Conservation (phyloP, 2,329 filamentous ascomycete species). For the Aureobasidium sp. region DNA sequence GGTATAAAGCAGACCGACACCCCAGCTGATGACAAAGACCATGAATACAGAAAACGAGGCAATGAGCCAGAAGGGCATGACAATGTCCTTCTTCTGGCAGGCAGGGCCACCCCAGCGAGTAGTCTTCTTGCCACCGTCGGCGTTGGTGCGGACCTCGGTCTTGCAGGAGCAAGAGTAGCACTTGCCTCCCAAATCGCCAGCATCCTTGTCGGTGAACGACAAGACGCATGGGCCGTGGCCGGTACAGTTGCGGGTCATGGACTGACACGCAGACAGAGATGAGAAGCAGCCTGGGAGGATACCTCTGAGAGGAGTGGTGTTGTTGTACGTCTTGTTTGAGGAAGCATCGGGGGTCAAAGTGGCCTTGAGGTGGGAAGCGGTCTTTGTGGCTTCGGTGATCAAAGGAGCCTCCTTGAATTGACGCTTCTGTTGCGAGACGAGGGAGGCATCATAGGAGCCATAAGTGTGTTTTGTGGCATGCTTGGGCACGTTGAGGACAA, state of each 20-base stretch:
- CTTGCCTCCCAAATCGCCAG: slow-evolving; percentile 32
- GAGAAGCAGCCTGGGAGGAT: slow-evolving; percentile 69
- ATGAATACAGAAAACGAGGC: slow-evolving; percentile 65
- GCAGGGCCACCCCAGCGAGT: slow-evolving; percentile 75
- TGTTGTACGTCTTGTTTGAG: slow-evolving; percentile 23
- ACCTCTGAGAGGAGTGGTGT: slow-evolving; percentile 36
- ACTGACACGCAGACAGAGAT: slow-evolving; percentile 60
- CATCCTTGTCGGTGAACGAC: slow-evolving; percentile 50
- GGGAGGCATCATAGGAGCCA: slow-evolving; percentile 29
- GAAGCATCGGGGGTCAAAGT: slow-evolving; percentile 7
- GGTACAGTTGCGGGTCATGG: slow-evolving; percentile 70
- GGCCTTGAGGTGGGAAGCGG: slow-evolving; percentile 14
- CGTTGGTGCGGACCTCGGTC: slow-evolving; percentile 47
- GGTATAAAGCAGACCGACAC: slow-evolving; percentile 70
- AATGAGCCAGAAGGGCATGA: slow-evolving; percentile 82
- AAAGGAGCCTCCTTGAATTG: slow-evolving; percentile 22
- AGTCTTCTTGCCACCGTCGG: slow-evolving; percentile 50
- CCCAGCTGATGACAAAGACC: slow-evolving; percentile 60
- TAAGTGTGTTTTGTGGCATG: slow-evolving; percentile 23
- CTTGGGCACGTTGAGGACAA: slow-evolving; percentile 19
- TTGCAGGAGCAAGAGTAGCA: slow-evolving; percentile 79
- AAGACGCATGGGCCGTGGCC: slow-evolving; percentile 71
- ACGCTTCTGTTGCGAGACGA: slow-evolving; percentile 23
- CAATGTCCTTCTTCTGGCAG: slow-evolving; percentile 89
- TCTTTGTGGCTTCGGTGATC: slow-evolving; percentile 16